Base-by-base conservation (phyloP, 2,329 filamentous ascomycete genomes). In the Scolecobasidium constrictum region DNA sequence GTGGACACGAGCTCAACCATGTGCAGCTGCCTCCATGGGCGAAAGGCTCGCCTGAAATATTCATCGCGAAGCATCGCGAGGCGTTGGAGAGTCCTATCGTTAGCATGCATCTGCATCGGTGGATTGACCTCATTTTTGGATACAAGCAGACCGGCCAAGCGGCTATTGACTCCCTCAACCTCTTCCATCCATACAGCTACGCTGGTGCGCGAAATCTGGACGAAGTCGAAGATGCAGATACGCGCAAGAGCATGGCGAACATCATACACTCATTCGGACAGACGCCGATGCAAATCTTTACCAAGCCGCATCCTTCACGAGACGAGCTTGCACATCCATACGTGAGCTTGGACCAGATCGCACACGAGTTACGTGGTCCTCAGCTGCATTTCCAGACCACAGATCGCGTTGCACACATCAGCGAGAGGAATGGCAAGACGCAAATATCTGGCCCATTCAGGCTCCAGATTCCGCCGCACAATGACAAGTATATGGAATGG, bases 241-340 rank as follows among this genome's bases (percentile, higher is more conserved):
- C 96, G 60, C 75, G 87, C 35, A 71, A 87, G 5, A 85, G 90
- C 4, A 90, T 87, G 1, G 95, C 94, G 42, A 86, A 86, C 23
- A 94, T 95, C 51, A 96, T 98, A 53, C 90, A 98, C 62, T 96
- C 96, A 53, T 98, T 98, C 60, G 92, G 92, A 1, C 92, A 98
- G 60, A 98, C 93, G 2, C 92, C 93, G 2, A 84, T 93, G 52
- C 93, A 98, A 59, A 83, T 96, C 13, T 98, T 96, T 59, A 75
- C 78, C 35, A 81, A 82, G 46, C 72, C 83, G 11, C 92, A 98
- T 60, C 80, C 83, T 3, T 65, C 75, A n/a, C 76, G 82, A 12
- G 87, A 94, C 50, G 74, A 83, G 44, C 63, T 73, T 4, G 68
- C 75, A 17, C 75, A 78, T 43, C 78, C 77, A 4, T 67, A 73